These are phyloP conservation scores for Tremella fuciformis DNA, from an alignment of 768 basidiomycete species.

Conservation along the genomic window DNA sequence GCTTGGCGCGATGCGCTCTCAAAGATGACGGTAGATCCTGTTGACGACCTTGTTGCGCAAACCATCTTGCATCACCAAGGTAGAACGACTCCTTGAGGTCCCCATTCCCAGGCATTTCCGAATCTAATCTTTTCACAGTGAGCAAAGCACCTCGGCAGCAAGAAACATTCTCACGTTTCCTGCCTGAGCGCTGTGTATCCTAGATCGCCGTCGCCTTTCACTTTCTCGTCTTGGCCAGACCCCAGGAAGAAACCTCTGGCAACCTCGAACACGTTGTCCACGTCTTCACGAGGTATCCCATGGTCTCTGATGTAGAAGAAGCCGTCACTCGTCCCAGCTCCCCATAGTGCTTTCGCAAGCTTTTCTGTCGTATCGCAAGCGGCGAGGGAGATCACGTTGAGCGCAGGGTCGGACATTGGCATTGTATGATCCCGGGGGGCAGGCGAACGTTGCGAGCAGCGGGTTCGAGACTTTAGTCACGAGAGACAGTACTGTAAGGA, in stretches of 20 bases:
- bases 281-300: constrained; percentile 5
- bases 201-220: constrained; percentile 5
- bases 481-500: too few relatives aligned
- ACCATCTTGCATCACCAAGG: constrained; percentile 9
- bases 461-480: too few relatives aligned
- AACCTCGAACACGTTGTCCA: constrained; percentile 3
- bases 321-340: constrained; percentile 6
- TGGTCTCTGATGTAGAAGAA: constrained; percentile 14
- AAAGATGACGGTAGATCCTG: constrained; percentile 10
- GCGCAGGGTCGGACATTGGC: too few relatives aligned
- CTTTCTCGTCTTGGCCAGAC: neutral
- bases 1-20: neutral
- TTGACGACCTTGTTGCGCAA: neutral
- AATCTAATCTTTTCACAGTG: constrained; percentile 6
- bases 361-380: neutral
- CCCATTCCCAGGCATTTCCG: neutral
- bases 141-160: neutral
- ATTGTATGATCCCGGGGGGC: too few relatives aligned
- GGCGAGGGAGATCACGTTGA: constrained; percentile 1
- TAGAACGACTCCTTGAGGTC: constrained; percentile 18
- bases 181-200: constrained; percentile 15
- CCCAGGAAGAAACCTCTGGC: constrained; percentile 4
- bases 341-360: constrained; percentile 1
- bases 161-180: constrained; percentile 8
- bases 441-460: too few relatives aligned